A percentile compares a stretch with the other conserved stretches of the same genome.
Conservation (phyloP, 495 filamentous ascomycete species). For the Venustampulla echinocandica region DNA sequence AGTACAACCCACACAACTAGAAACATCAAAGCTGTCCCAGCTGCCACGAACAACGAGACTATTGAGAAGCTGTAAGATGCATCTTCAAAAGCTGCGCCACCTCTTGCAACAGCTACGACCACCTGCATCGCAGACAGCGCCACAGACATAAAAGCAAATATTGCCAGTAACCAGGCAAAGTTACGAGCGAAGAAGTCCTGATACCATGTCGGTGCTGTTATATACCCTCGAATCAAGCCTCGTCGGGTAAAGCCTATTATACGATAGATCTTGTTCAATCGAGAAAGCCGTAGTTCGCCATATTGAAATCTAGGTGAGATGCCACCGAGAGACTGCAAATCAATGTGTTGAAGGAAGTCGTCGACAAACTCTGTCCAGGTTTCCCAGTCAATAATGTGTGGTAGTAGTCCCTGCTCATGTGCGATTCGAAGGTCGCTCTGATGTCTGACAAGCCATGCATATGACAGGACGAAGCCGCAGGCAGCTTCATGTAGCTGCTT, state of each 20-base stretch:
- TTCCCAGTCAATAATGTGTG: slow-evolving; percentile 20
- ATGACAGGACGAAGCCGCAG: slow-evolving; percentile 35
- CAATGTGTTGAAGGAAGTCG: slow-evolving; percentile 10
- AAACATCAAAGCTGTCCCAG: slow-evolving; percentile 4
- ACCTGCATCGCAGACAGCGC: slow-evolving; percentile 15
- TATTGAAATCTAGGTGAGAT: slow-evolving; percentile 26
- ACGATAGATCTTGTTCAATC: slow-evolving; percentile 27
- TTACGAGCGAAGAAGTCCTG: slow-evolving; percentile 26
- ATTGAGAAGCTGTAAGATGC: slow-evolving; percentile 13
- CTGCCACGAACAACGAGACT: slow-evolving; percentile 4
- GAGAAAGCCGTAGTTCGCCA: slow-evolving; percentile 33
- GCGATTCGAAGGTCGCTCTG: slow-evolving; percentile 35
- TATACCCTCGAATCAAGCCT: slow-evolving; percentile 12
- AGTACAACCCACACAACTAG: slow-evolving; percentile 7
- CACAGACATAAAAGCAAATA: slow-evolving; percentile 25
- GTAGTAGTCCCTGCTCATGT: slow-evolving; percentile 21
- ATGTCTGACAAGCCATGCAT: slow-evolving; percentile 31
- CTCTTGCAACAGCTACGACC: slow-evolving; percentile 2
- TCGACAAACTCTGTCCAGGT: slow-evolving; percentile 15
- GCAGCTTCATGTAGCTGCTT: slow-evolving; percentile 23
- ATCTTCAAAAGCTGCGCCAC: slow-evolving; percentile 2
- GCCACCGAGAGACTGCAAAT: slow-evolving; percentile 5
- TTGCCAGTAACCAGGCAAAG: slow-evolving; percentile 29
- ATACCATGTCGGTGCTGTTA: slow-evolving; percentile 19
- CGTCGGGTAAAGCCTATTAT: slow-evolving; percentile 2